These are phyloP conservation scores for Suhomyces sp. DNA, from an alignment of 805 yeast species.

Conservation along the genomic window DNA sequence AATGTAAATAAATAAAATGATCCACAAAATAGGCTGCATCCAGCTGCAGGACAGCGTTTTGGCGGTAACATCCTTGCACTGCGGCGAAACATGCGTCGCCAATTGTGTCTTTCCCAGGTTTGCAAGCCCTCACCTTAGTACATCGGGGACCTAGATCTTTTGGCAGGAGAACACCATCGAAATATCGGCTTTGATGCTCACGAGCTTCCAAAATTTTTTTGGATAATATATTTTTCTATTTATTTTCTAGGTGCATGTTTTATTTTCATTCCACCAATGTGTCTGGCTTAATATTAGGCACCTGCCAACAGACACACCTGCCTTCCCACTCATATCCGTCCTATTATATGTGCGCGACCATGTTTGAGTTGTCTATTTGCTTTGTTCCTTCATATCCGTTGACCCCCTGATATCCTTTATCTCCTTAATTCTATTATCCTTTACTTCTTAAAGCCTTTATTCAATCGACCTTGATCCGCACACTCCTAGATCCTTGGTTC, in stretches of 20 bases:
- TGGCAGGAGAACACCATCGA: neutral
- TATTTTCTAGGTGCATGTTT: neutral
- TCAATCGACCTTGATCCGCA: neutral
- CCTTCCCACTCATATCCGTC: neutral
- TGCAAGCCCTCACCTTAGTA: neutral
- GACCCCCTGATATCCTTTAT: neutral
- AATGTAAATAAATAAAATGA: conserved; percentile 2
- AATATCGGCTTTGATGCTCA: neutral
- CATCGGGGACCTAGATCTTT: neutral
- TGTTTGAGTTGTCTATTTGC: neutral
- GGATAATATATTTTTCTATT: neutral
- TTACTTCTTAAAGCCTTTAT: neutral
- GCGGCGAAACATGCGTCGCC: neutral
- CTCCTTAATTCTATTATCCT: neutral
- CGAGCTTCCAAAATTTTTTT: neutral
- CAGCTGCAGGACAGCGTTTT: neutral
- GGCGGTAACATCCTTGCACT: neutral
- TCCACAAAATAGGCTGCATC: neutral
- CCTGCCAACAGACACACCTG: neutral
- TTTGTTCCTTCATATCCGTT: neutral
- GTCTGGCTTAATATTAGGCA: neutral
- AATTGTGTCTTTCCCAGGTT: neutral
- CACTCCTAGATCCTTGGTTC: neutral
- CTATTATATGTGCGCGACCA: neutral
- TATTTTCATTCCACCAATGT: neutral